Base-by-base conservation (phyloP, 2,329 filamentous ascomycete species). In the Cladosporium sp. region DNA sequence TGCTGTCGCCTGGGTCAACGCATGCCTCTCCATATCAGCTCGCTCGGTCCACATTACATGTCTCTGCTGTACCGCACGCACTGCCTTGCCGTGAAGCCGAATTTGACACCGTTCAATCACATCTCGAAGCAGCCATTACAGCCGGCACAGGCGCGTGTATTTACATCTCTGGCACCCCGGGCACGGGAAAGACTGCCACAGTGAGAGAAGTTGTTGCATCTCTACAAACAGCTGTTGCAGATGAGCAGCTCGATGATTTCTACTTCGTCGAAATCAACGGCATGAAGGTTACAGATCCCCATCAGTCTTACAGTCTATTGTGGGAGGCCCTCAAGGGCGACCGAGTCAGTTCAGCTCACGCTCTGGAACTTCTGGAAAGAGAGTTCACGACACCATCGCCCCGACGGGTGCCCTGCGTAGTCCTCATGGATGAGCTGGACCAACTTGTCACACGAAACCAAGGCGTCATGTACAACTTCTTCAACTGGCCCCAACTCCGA, bases 401-500 rank as follows among this genome's bases (percentile, higher is more conserved):
- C 28, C 87, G 95, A 60, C 87, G 95, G 68, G 92, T 96, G 6
- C 95, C 96, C 1, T 98, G 94, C 75, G 95, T 99, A 15, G 95
- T 99, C 2, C 81, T 99, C 60, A 99, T 99, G 95, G 95, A 99
- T 74, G 95, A 99, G 79, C 85, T 99, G 58, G 95, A 99, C 77
- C 95, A 99, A 79, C 86, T 99, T 8, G 96, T 99, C 5, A 99
- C 95, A 14, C 95, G 94, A 75, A 98, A 97, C 74, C 96, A 99
- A 78, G 94, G 92, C n/a, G 95, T 99, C 80, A 99, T 99, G 95
- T 99, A 99, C 82, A 99, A 99, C 79, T 99, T 99, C 79, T 99
- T 99, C 86, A 99, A 99, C 76, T 99, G 95, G 95, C 95, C 95
- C 4, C 91, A 92, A 12, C 83, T 98, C 64, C 87, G 92, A 59